These are phyloP conservation scores for Grifola frondosa DNA, from an alignment of 1,284 basidiomycete species.

Conservation along the genomic window DNA sequence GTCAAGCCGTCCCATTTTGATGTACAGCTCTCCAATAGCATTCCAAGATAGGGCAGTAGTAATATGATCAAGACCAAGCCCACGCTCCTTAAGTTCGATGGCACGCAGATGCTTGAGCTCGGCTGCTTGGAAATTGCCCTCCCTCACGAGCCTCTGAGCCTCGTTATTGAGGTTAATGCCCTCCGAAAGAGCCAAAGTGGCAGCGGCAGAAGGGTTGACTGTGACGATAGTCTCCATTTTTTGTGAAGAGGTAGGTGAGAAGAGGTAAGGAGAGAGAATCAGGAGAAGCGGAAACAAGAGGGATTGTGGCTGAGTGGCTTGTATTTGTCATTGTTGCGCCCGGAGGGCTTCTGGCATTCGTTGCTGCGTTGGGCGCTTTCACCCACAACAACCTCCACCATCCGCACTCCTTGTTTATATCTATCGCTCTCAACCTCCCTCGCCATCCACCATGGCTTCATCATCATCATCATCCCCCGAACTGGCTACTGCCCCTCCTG, in stretches of 20 bases:
- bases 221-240: slow-evolving; percentile 1
- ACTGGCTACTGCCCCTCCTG: slow-evolving; percentile 49
- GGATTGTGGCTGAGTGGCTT: slow-evolving; percentile 3
- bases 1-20: slow-evolving; percentile 30
- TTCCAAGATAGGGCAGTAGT: slow-evolving; percentile 33
- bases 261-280: neutral
- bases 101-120: slow-evolving; percentile 32
- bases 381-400: slow-evolving; percentile 17
- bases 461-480: slow-evolving; percentile 75
- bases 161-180: slow-evolving; percentile 23
- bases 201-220: slow-evolving; percentile 14
- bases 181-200: slow-evolving; percentile 5
- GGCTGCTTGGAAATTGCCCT: slow-evolving; percentile 30
- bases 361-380: slow-evolving; percentile 14
- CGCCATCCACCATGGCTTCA: slow-evolving; percentile 43
- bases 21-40: slow-evolving; percentile 35
- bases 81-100: slow-evolving; percentile 28
- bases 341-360: slow-evolving; percentile 14
- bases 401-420: slow-evolving; percentile 18
- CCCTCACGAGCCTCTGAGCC: slow-evolving; percentile 21
- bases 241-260: neutral
- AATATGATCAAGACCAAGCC: slow-evolving; percentile 15
- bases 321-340: slow-evolving; percentile 17
- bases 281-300: neutral
- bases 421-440: slow-evolving; percentile 27